Evolutionary conservation across 495 filamentous ascomycete species (phyloP).

Genomic region (Pseudotulostoma volvatum): DNA sequence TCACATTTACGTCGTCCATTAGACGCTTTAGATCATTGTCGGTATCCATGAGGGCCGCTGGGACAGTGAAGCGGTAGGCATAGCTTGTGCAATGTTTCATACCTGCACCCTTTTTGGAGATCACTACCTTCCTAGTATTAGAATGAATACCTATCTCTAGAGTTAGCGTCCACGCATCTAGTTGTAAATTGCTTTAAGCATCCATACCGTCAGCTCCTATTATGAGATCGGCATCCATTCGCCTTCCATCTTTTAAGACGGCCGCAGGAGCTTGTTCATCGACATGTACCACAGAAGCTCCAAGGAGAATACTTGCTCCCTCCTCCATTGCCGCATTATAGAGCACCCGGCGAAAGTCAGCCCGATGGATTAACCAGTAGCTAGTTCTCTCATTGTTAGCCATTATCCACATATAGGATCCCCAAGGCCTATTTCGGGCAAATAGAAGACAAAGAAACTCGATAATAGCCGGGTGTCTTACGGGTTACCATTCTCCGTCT

Average conservation of each 20-base stretch:
- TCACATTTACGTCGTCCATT: not conserved
- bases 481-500: not conserved
- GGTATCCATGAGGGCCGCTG: not conserved
- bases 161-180: too few species aligned
- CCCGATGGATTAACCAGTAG: constrained; percentile 31
- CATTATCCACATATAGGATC: too few species aligned
- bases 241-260: constrained; percentile 6
- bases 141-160: not conserved
- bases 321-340: constrained; percentile 16
- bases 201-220: constrained; percentile 28
- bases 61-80: not conserved
- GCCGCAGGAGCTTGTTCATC: constrained; percentile 6
- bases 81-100: not conserved
- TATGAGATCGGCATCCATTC: constrained; percentile 19
- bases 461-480: too few species aligned
- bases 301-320: constrained; percentile 16
- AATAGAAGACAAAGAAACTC: too few species aligned
- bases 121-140: not conserved
- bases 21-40: not conserved
- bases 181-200: too few species aligned
- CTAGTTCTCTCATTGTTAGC: not conserved
- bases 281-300: constrained; percentile 13
- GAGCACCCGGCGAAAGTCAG: constrained; percentile 24
- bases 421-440: too few species aligned
- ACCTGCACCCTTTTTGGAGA: not conserved